Conservation (phyloP, 129 eudicot genomes). For the Oenanthe sinensis region DNA sequence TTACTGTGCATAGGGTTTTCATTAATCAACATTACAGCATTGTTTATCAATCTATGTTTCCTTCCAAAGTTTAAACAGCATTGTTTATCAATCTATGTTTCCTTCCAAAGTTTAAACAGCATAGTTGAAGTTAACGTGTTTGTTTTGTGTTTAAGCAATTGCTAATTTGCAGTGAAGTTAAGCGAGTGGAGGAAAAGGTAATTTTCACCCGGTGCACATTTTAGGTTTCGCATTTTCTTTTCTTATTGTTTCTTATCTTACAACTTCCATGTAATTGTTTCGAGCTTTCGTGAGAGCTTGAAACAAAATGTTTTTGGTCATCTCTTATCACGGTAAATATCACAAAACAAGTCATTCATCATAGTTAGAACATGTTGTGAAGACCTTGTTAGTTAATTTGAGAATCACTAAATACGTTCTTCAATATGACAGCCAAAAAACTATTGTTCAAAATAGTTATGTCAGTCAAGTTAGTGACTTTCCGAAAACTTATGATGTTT, state of each 20-base stretch:
- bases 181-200: neutral
- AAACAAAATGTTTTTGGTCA: neutral
- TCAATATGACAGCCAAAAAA: neutral
- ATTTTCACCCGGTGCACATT: neutral
- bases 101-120: neutral
- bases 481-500: neutral
- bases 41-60: neutral
- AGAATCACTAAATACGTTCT: neutral
- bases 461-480: no score
- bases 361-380: neutral
- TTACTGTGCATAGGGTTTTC: neutral
- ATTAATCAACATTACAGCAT: neutral
- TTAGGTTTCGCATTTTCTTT: neutral
- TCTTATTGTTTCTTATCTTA: neutral
- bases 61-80: neutral
- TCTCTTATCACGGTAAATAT: neutral
- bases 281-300: neutral
- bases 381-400: neutral
- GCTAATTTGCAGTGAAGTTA: neutral
- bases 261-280: neutral
- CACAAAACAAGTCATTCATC: neutral
- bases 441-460: neutral
- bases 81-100: neutral
- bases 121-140: neutral
- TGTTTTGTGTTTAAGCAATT: neutral